Base-by-base conservation (phyloP, 2,329 filamentous ascomycete species). In the Malbranchea zuffiana region DNA sequence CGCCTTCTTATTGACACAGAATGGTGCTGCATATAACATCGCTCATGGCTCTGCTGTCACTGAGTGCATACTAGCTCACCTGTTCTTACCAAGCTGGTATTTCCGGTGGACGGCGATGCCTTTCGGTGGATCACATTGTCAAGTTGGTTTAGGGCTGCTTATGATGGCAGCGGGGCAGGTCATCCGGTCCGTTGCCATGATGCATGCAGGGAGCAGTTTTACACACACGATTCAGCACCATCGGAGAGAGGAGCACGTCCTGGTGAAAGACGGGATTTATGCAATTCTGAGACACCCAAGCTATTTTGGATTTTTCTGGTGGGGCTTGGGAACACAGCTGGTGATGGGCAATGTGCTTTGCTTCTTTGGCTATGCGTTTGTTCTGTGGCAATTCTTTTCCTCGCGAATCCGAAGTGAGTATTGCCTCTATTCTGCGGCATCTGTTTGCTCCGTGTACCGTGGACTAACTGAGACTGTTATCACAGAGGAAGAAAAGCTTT, bases 251-350 rank as follows among this genome's bases (percentile, higher is more conserved):
- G 75, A 74, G 1, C 90, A 98, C 58, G 68, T 68, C 31, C 71
- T 98, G n/a, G 82, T 98, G 2, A 93, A 81, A 0, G 67, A 67
- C 18, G 90, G 90, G 1, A 65, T 96, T 21, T 98, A 96, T 58
- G 65, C 66, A 5, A 58, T 72, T 29, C 65, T 92, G 35, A 69
- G 90, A 16, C 90, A 98, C 59, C 90, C 90, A 8, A 82, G 81
- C 41, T 98, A 98, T 62, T 95, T 96, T 65, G 90, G 88, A 3
- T 98, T 95, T 66, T 98, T 94, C 61, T 96, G 86, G 78, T 98
- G 88, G 88, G 85, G 83, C 0, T 54, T 96, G n/a, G 90, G 90
- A 4, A 94, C 87, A 8, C 90, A 98, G 67, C 54, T 96, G 28
- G 75, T 93, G 37, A 68, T 95, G 45, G 88, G 88, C 12, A 98